Evolutionary conservation across 140 eudicot genomes (phyloP), one percentile per base, ranked within the genome.

Genomic region (Cichorium intybus): DNA sequence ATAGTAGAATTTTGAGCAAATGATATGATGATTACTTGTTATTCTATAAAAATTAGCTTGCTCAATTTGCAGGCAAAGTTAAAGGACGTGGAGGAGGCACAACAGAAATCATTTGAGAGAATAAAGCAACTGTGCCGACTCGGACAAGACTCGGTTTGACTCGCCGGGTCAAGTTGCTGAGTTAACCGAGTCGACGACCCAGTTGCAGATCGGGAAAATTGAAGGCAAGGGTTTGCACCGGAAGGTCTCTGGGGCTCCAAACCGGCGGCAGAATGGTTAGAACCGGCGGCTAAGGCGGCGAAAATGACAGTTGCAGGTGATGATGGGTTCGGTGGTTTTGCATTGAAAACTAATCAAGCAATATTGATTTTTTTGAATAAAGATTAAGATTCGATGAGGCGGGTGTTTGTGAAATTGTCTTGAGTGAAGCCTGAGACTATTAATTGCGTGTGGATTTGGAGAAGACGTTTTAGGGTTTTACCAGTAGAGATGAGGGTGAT

Each of bases 41-140:
- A 33, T 18, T 18, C 8, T 1, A 5, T 48, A 45, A 60, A 52
- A 46, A 60, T 46, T 28, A 33, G 65, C 23, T 60, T 68, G 48
- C 39, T 39, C 3, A 61, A 59, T 74, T 16, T 77, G 78, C 73
- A 91, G 97, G 94, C 90, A 24, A 85, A 89, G 82, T 8, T 71
- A 59, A 76, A 89, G 80, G 90, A 75, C 10, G 64, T 77, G 58
- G 88, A 93, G 61, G 83, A 81, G 53, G 90, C 81, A 18, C 77
- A 81, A 62, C 73, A 80, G 17, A 76, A 72, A 46, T 69, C 83
- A 26, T 49, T 80, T 70, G 95, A 88, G 35, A 54, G 95, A 66
- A 67, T 93, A 48, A 89, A 63, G 75, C 80, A 85, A 70, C 64
- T 67, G n/a, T n/a, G n/a, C n/a, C n/a, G n/a, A n/a, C n/a, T n/a